Evolutionary conservation across 768 basidiomycete species (phyloP), one percentile per base, ranked within the genome.

Genomic region (Leccinum barrowsii): DNA sequence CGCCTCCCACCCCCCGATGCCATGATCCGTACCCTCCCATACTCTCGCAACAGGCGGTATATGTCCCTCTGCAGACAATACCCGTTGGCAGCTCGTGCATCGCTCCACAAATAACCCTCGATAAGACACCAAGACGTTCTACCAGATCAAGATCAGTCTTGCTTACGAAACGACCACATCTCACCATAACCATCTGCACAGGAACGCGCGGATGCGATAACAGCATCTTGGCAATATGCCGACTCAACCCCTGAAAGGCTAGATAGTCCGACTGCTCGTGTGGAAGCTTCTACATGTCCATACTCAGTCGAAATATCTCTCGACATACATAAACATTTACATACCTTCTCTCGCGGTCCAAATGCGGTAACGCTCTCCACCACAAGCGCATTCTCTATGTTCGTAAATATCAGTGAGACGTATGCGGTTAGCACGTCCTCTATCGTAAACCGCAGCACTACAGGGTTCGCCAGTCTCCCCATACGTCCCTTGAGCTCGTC

Each of bases 271-370:
- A 89, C 63, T 88, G 84, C 15, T 83, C 83, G 68, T 90, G 86
- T 3, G 85, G 84, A 30, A 80, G 71, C 74, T 84, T 87, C 87
- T 90, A 60, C 35, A 54, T 24, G 21, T 0, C 13, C 34, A 50
- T 50, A 22, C 51, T 7, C 59, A 46, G 34, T 24, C 46, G 34
- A 44, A 49, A 24, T 21, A 49, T 40, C 46, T 26, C 30, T 26
- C 24, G 47, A 53, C 19, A 44, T 3, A 44, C 19, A 44, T n/a
- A 44, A 19, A 44, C 42, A 52, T 12, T 56, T 12, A 3, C 58
- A 51, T 50, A 87, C 89, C 75, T 76, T 79, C 75, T 92, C 90
- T 64, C 89, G 77, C 22, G 90, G 84, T 6, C 87, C 89, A 69
- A 90, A 89, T 10, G 80, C 81, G n/a, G 84, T 78, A 47, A 88